Evolutionary conservation across 2,329 filamentous ascomycete genomes (phyloP).

Genomic region (Ceratocystis ficicola): DNA sequence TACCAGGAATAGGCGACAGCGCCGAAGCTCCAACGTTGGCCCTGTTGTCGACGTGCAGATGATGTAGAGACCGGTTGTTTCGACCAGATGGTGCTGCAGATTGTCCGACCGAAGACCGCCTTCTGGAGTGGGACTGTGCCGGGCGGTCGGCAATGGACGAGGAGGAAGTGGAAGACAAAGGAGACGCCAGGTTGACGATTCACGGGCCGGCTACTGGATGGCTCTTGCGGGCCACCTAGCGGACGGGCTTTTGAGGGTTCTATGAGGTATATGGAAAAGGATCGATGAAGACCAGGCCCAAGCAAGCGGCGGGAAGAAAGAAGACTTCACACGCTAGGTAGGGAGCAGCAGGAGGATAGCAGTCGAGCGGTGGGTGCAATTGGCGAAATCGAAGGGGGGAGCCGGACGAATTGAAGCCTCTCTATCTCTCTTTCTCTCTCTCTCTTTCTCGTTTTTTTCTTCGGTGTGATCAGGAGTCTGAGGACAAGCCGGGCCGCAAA

Average conservation of each 20-base stretch:
- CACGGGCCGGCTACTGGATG: conserved; percentile 21
- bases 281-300: background rate
- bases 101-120: conserved; percentile 37
- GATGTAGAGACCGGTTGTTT: conserved; percentile 19
- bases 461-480: background rate
- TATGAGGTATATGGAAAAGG: background rate
- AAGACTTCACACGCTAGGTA: background rate
- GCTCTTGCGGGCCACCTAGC: conserved; percentile 21
- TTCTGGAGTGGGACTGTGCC: conserved; percentile 38
- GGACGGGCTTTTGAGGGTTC: conserved; percentile 19
- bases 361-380: background rate
- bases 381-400: background rate
- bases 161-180: conserved; percentile 33
- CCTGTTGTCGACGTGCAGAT: conserved; percentile 20
- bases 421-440: background rate
- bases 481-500: background rate
- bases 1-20: conserved; percentile 21
- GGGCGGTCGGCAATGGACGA: conserved; percentile 43
- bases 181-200: conserved; percentile 25
- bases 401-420: background rate
- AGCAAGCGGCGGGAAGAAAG: background rate
- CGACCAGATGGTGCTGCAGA: conserved; percentile 28
- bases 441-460: background rate
- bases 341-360: background rate
- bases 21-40: conserved; percentile 12